A percentile compares a stretch with the other conserved stretches of the same genome.
phyloP scores from a whole-genome alignment of 768 basidiomycete species.

The Kwoniella dendrophila region DNA sequence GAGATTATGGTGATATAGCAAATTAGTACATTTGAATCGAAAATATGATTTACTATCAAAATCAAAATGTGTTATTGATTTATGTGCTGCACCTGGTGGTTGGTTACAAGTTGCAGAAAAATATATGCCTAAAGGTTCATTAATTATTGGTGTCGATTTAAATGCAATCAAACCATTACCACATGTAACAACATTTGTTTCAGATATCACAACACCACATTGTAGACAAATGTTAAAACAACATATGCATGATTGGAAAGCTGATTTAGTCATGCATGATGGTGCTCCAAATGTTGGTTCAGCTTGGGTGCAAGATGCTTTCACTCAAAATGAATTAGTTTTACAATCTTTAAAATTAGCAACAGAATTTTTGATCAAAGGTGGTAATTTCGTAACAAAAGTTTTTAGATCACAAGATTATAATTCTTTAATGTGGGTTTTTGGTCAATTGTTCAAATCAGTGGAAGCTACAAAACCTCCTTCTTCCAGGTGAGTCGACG shows the following conservation, averaged over 20 bases:
- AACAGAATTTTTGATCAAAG: conserved; percentile 88
- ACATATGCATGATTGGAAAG: conserved; percentile 98
- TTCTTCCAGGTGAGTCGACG: conserved; percentile 74
- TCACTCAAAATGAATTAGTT: conserved; percentile 93
- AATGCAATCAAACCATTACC: conserved; percentile 96
- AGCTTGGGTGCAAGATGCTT: conserved; percentile 99
- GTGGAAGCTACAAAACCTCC: conserved; percentile 99
- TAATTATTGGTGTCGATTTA: conserved; percentile 94
- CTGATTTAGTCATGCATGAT: conserved; percentile 96
- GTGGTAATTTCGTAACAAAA: conserved; percentile 95
- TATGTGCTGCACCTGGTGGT: conserved; percentile 97
- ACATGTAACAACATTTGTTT: conserved; percentile 82
- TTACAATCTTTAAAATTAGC: conserved; percentile 93
- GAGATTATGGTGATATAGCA: conserved; percentile 57
- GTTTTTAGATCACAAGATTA: conserved; percentile 98
- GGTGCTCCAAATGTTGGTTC: conserved; percentile 99
- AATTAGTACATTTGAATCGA: conserved; percentile 96
- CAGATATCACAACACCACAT: conserved; percentile 89
- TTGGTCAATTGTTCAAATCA: conserved; percentile 90
- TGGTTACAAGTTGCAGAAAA: conserved; percentile 99
- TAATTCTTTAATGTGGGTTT: conserved; percentile 98
- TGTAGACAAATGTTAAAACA: conserved; percentile 83
- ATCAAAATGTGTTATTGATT: conserved; percentile 88
- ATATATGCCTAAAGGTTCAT: conserved; percentile 89
- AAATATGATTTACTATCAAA: conserved; percentile 88